Evolutionary conservation across 2,329 filamentous ascomycete genomes (phyloP), one percentile per base, ranked within the genome.

Genomic region (Trichoderma atroviride): DNA sequence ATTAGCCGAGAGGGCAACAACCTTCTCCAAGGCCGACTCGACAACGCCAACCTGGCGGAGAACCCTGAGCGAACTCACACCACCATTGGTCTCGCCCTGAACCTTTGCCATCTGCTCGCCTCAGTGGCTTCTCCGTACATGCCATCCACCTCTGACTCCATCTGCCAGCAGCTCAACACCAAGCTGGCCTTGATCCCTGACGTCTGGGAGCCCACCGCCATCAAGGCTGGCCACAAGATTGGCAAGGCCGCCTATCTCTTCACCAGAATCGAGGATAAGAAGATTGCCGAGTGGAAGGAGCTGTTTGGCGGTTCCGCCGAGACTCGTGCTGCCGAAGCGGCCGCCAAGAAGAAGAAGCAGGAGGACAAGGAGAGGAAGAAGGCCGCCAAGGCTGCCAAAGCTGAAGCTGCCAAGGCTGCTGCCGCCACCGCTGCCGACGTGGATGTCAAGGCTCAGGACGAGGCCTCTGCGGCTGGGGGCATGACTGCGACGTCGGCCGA

Each of bases 41-140:
- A 87, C 74, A 88, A 88, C 77, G 82, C 83, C 71, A 83, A 87
- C 52, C 79, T 88, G 27, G 80, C 82, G 3, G 85, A 87, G 40
- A 79, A 87, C 73, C 86, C 86, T 0, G 84, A 84, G 61, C 84
- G 85, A 43, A 87, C 85, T 70, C 81, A 82, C 43, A 83, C 84
- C 7, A 85, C 88, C n/a, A 85, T 97, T 66, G 91, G 92, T 68
- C 84, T 94, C n/a, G 92, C 91, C 0, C 84, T 97, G 70, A 96
- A 96, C 81, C 88, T 94, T 72, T 89, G 95, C 66, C 89, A 95
- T 76, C 89, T 97, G 37, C 86, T 97, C 59, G 92, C 94, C 27
- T 90, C 88, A 66, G 82, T 97, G 55, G 87, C 94, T 69, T 88
- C 89, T 64, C 94, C 94, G 0, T 97, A 95, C 81, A 92, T 97